A percentile compares a stretch with the other conserved stretches of the same genome.
These are phyloP conservation scores for Tillandsia leiboldiana DNA, from an alignment of 176 grass and related monocot species.

Conservation along the genomic window DNA sequence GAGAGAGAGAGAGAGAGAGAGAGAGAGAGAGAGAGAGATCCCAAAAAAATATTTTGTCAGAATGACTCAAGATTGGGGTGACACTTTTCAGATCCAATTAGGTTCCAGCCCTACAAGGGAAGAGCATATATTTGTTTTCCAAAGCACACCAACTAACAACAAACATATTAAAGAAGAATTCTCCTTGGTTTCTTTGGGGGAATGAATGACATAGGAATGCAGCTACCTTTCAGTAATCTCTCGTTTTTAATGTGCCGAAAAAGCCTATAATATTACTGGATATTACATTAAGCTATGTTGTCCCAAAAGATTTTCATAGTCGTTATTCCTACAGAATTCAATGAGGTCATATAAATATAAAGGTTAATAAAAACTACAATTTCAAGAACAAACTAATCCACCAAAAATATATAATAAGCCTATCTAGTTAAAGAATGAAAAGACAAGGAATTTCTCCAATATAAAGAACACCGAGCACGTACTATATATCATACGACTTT, in stretches of 20 bases:
- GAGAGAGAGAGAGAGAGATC: too few relatives aligned
- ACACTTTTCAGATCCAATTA: too few relatives aligned
- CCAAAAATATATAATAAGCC: not conserved
- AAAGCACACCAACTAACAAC: too few relatives aligned
- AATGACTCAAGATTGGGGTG: too few relatives aligned
- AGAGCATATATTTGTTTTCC: too few relatives aligned
- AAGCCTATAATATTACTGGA: not conserved
- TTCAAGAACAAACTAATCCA: not conserved
- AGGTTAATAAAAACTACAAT: not conserved
- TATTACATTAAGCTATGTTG: not conserved
- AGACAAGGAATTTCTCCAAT: not conserved
- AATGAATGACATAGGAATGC: not conserved
- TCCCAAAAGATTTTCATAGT: not conserved
- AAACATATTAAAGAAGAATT: too few relatives aligned
- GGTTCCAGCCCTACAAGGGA: too few relatives aligned
- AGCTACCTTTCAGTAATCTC: not conserved
- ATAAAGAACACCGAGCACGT: conserved; percentile 4
- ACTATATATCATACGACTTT: conserved; percentile 13
- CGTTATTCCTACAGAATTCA: not conserved
- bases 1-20: too few relatives aligned
- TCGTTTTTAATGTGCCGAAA: not conserved
- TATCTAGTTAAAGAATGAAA: not conserved
- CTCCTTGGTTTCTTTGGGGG: not conserved
- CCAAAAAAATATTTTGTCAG: too few relatives aligned
- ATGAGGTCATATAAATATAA: not conserved